Evolutionary conservation across 495 filamentous ascomycete species (phyloP).

Genomic region (Lichenothelia convexa): DNA sequence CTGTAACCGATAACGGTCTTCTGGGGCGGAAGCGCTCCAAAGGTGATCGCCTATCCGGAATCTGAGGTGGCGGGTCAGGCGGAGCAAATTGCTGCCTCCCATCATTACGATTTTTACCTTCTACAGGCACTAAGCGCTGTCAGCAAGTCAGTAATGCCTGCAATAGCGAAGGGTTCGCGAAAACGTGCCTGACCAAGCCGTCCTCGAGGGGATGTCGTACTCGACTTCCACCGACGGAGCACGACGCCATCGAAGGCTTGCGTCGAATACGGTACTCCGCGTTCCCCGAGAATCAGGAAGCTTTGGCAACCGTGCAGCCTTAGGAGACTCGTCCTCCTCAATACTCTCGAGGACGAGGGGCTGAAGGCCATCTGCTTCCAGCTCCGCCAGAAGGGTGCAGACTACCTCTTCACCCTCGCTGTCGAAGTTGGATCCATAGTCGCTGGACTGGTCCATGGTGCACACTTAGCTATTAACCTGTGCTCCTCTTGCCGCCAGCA

Average conservation of each 20-base stretch:
- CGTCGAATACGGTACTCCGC: neutral
- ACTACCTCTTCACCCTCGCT: slow-evolving; percentile 11
- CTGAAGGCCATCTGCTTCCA: slow-evolving; percentile 3
- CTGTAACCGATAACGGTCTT: slow-evolving; percentile 75
- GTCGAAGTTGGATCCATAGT: slow-evolving; percentile 25
- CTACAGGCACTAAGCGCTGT: slow-evolving; percentile 18
- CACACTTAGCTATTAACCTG: too few relatives aligned
- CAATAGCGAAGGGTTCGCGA: neutral
- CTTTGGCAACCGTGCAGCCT: slow-evolving; percentile 3
- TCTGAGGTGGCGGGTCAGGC: slow-evolving; percentile 3
- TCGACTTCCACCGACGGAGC: slow-evolving; percentile 12
- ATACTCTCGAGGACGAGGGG: slow-evolving; percentile 9
- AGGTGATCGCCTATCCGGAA: slow-evolving; percentile 32
- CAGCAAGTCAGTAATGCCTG: slow-evolving; percentile 17
- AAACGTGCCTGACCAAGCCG: slow-evolving; percentile 7
- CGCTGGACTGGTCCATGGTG: too few relatives aligned
- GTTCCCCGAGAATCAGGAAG: neutral
- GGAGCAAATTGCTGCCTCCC: neutral
- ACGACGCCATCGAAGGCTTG: slow-evolving; percentile 1
- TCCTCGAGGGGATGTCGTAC: slow-evolving; percentile 13
- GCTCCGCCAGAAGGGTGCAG: slow-evolving; percentile 12
- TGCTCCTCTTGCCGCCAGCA: too few relatives aligned
- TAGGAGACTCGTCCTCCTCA: slow-evolving; percentile 7
- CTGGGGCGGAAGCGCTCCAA: slow-evolving; percentile 66
- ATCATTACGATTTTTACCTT: neutral